Evolutionary conservation across 371 early-diverging fungal genomes (phyloP).

Genomic region (Mucor racemosus): DNA sequence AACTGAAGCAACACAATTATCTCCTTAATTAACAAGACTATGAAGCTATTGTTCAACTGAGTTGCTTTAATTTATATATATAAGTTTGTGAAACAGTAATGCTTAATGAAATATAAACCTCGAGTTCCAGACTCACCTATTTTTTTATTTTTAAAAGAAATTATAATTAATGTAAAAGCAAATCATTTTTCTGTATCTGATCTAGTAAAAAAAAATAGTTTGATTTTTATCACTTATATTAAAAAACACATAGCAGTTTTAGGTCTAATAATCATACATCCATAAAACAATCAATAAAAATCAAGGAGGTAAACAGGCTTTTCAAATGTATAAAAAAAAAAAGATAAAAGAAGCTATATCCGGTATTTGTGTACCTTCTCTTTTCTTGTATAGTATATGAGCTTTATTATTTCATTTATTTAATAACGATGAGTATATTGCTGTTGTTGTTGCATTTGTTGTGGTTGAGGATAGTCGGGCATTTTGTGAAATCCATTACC

Average conservation of each 20-base stretch:
- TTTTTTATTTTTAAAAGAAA: background rate
- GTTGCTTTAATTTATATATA: background rate
- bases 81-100: background rate
- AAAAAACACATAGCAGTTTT: too few relatives aligned
- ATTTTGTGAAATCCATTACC: slow-evolving; percentile 25
- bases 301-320: background rate
- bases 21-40: background rate
- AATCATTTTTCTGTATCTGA: too few relatives aligned
- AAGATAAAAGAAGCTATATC: background rate
- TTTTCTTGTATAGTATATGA: background rate
- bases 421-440: slow-evolving; percentile 31
- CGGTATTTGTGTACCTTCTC: background rate
- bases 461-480: slow-evolving; percentile 19
- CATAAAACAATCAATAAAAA: background rate
- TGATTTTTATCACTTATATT: too few relatives aligned
- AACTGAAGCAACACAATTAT: background rate
- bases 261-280: background rate
- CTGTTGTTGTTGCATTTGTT: slow-evolving; percentile 10
- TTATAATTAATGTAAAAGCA: too few relatives aligned
- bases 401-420: slow-evolving; percentile 1
- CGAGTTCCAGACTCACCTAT: background rate
- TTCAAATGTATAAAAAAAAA: background rate
- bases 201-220: background rate
- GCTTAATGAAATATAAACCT: background rate
- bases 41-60: background rate